Percentiles rank a stretch among this genome's conserved stretches.
These are phyloP conservation scores for Venustampulla echinocandica DNA, from an alignment of 495 filamentous ascomycete species.

Conservation along the genomic window DNA sequence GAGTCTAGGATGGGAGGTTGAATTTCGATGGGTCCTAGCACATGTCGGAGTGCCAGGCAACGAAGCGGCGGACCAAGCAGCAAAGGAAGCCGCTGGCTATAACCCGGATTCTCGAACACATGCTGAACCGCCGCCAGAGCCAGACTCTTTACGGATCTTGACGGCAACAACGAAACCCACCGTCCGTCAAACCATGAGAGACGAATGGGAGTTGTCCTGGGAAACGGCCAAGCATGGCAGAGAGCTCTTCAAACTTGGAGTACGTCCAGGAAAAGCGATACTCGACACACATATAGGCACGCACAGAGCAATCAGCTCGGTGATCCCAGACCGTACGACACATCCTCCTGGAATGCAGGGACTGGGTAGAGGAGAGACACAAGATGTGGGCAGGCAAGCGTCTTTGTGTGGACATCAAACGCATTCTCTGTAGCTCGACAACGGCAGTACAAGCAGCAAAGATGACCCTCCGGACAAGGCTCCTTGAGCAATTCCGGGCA, in stretches of 20 bases:
- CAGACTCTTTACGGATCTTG: slow-evolving; percentile 6
- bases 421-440: slow-evolving; percentile 22
- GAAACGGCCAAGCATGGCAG: slow-evolving; percentile 11
- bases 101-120: background rate
- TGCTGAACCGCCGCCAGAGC: slow-evolving; percentile 6
- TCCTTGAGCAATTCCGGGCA: slow-evolving; percentile 23
- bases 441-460: slow-evolving; percentile 27
- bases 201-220: slow-evolving; percentile 11
- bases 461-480: slow-evolving; percentile 24
- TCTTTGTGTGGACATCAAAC: slow-evolving; percentile 16
- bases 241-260: slow-evolving; percentile 14
- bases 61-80: slow-evolving; percentile 22
- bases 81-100: slow-evolving; percentile 17
- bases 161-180: slow-evolving; percentile 11
- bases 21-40: slow-evolving; percentile 24
- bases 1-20: slow-evolving; percentile 12
- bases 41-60: slow-evolving; percentile 25
- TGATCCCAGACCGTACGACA: slow-evolving; percentile 25
- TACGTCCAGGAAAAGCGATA: slow-evolving; percentile 9
- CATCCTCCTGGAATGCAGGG: slow-evolving; percentile 27
- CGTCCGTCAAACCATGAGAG: slow-evolving; percentile 15
- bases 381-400: slow-evolving; percentile 22
- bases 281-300: slow-evolving; percentile 13
- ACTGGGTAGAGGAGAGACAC: slow-evolving; percentile 24
- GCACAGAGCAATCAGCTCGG: slow-evolving; percentile 24